Percentiles rank a stretch among this genome's conserved stretches.
Conservation (phyloP, 2,329 filamentous ascomycete genomes). For the Aspergillus fructus region DNA sequence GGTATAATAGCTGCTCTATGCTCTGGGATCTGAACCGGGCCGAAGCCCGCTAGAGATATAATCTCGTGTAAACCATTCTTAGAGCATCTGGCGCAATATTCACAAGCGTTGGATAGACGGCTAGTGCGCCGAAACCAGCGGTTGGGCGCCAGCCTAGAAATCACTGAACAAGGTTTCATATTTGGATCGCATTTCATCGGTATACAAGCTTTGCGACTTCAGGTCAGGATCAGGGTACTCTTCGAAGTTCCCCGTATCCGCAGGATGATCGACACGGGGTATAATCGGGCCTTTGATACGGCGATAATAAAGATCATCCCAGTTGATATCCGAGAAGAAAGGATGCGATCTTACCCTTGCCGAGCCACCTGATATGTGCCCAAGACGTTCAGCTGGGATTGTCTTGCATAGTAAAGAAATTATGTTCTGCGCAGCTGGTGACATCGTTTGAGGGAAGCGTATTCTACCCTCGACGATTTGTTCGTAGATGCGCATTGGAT, state of each 20-base stretch:
- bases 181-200: constrained; percentile 59
- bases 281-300: constrained; percentile 62
- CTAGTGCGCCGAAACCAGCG: background rate
- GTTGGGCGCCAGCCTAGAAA: constrained; percentile 45
- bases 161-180: constrained; percentile 62
- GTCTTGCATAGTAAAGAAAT: constrained; percentile 63
- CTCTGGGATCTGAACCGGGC: background rate
- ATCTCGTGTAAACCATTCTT: background rate
- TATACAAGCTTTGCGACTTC: constrained; percentile 54
- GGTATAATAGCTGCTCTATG: background rate
- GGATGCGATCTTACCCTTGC: constrained; percentile 60
- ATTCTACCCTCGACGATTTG: constrained; percentile 65
- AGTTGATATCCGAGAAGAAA: constrained; percentile 62
- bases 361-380: constrained; percentile 62
- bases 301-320: constrained; percentile 62
- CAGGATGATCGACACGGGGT: constrained; percentile 58
- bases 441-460: constrained; percentile 61
- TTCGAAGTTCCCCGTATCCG: constrained; percentile 65
- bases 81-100: background rate
- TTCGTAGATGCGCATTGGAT: constrained; percentile 69
- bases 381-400: constrained; percentile 62
- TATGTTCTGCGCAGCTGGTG: constrained; percentile 58
- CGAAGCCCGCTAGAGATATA: background rate
- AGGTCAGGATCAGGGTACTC: constrained; percentile 60
- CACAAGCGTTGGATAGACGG: background rate